phyloP scores from a whole-genome alignment of 2,329 filamentous ascomycete genomes.

The Aspergillus clavatus region DNA sequence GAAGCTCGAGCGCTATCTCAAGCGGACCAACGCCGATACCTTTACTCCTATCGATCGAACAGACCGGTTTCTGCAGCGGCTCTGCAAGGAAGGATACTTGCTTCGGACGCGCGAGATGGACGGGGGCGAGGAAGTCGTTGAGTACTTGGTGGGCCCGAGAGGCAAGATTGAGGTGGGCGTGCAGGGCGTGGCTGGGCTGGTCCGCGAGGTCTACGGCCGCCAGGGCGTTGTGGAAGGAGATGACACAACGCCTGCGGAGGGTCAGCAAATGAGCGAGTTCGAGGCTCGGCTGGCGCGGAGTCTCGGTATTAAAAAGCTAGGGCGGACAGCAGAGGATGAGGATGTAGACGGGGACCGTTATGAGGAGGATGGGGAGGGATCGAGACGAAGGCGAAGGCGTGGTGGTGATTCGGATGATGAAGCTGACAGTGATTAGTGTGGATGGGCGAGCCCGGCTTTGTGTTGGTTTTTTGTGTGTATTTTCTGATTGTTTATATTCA shows the following conservation, averaged over 20 bases:
- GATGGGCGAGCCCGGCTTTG: neutral
- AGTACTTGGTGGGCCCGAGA: conserved; percentile 78
- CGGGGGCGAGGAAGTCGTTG: conserved; percentile 69
- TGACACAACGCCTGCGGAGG: conserved; percentile 14
- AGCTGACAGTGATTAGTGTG: conserved; percentile 7
- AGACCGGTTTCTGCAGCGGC: conserved; percentile 65
- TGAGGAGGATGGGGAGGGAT: conserved; percentile 2
- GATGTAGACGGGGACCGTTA: neutral
- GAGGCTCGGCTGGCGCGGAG: conserved; percentile 58
- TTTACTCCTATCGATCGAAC: conserved; percentile 72
- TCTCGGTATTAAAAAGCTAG: conserved; percentile 47
- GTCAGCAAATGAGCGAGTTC: conserved; percentile 50
- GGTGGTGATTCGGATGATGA: conserved; percentile 2
- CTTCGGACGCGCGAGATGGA: conserved; percentile 64
- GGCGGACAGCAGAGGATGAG: conserved; percentile 5
- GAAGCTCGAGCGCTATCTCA: conserved; percentile 71
- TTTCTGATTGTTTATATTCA: neutral
- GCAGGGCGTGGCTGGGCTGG: conserved; percentile 67
- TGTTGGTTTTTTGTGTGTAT: neutral
- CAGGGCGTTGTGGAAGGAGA: conserved; percentile 17
- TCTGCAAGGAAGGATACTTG: conserved; percentile 80
- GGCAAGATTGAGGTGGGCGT: conserved; percentile 79
- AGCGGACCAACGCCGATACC: conserved; percentile 68
- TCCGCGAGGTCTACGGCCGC: conserved; percentile 52
- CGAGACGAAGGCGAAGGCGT: conserved; percentile 3